phyloP scores from a whole-genome alignment of 2,329 filamentous ascomycete species.

The Calonectria leucothoes region DNA sequence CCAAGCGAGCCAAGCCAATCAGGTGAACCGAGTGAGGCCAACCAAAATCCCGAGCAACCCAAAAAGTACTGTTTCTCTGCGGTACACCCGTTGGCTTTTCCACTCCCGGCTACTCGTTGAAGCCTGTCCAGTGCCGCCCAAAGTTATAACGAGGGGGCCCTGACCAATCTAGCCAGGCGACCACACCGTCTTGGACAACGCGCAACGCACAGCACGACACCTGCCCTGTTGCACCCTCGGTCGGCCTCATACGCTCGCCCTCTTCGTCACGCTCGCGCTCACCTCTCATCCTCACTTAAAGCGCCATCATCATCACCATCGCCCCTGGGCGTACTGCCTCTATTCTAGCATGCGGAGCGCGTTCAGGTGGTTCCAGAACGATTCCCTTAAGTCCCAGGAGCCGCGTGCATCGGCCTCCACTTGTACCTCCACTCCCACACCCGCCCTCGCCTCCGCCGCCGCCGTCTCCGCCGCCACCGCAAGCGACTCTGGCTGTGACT shows the following conservation, averaged over 20 bases:
- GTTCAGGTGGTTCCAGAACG: conserved; percentile 45
- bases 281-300: neutral
- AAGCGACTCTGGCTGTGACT: conserved; percentile 38
- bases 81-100: conserved; percentile 2
- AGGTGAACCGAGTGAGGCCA: neutral
- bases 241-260: neutral
- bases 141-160: conserved; percentile 21
- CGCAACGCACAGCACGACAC: conserved; percentile 15
- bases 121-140: conserved; percentile 16
- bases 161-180: conserved; percentile 24
- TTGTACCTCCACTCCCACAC: conserved; percentile 29
- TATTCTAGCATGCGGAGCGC: conserved; percentile 33
- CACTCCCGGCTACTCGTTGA: neutral
- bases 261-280: neutral
- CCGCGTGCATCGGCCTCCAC: conserved; percentile 36
- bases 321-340: conserved; percentile 15
- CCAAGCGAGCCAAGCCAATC: neutral
- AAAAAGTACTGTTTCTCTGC: neutral
- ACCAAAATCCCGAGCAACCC: neutral
- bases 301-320: conserved; percentile 1
- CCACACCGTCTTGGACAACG: conserved; percentile 20
- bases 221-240: conserved; percentile 3
- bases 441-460: conserved; percentile 36
- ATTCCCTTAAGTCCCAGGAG: conserved; percentile 36
- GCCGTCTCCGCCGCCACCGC: conserved; percentile 36